A percentile compares a stretch with the other conserved stretches of the same genome.
Conservation (phyloP, 768 basidiomycete species). For the Trametes cubensis region DNA sequence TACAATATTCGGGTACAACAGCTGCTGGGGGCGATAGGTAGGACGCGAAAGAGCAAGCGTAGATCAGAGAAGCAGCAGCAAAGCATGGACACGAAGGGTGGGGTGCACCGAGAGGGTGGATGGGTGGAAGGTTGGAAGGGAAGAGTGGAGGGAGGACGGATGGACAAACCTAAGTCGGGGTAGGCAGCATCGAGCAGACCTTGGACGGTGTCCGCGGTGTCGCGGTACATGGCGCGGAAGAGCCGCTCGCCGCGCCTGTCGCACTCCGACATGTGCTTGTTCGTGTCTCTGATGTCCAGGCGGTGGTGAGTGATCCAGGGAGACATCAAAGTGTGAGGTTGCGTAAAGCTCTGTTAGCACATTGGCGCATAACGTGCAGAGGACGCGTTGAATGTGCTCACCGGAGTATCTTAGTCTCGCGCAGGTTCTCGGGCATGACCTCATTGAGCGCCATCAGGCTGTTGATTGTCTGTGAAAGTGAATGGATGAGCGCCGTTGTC, state of each 20-base stretch:
- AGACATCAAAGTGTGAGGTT: no score
- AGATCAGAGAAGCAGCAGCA: no score
- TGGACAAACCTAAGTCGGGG: constrained; percentile 61
- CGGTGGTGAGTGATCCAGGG: no score
- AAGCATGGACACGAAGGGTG: background rate
- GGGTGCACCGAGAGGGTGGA: background rate
- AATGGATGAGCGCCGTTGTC: background rate
- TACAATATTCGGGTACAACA: no score
- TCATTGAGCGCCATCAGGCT: constrained; percentile 53
- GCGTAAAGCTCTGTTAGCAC: no score
- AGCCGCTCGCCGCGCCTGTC: constrained; percentile 44
- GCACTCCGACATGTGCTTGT: constrained; percentile 47
- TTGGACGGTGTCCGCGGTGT: constrained; percentile 53
- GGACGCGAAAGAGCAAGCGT: no score
- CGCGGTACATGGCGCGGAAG: constrained; percentile 58
- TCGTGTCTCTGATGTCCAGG: constrained; percentile 40
- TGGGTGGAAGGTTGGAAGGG: no score
- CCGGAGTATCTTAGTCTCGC: constrained; percentile 52
- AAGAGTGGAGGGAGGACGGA: background rate
- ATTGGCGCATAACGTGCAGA: no score
- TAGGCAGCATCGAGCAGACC: constrained; percentile 51
- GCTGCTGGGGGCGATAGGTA: no score
- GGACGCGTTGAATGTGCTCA: constrained; percentile 25
- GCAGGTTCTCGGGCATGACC: constrained; percentile 55
- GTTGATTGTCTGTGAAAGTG: constrained; percentile 64